phyloP scores from a whole-genome alignment of 495 filamentous ascomycete species.

The Jackrogersella minutella region DNA sequence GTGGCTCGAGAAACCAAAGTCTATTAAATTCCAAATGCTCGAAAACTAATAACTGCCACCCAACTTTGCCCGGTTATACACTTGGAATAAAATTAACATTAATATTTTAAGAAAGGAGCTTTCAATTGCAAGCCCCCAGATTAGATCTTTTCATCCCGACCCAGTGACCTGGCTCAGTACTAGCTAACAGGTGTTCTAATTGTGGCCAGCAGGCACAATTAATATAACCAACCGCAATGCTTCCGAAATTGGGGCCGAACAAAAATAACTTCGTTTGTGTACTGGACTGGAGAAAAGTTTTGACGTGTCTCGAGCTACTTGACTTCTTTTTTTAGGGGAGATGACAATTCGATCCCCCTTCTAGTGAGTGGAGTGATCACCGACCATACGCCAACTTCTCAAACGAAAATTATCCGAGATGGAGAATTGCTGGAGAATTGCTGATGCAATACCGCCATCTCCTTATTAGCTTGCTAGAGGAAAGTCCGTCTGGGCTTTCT shows the following conservation, averaged over 20 bases:
- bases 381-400: constrained; percentile 2
- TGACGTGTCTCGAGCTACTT: constrained; percentile 1
- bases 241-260: not conserved
- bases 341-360: constrained; percentile 13
- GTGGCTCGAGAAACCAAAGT: constrained; percentile 10
- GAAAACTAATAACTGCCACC: no score
- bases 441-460: constrained; percentile 5
- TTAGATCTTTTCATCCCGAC: constrained; percentile 5
- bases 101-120: not conserved
- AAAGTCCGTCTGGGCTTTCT: constrained; percentile 1
- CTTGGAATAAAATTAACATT: not conserved
- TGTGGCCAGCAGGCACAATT: not conserved
- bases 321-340: constrained; percentile 10
- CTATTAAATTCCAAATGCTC: no score
- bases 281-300: not conserved
- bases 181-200: constrained; percentile 11
- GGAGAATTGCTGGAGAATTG: constrained; percentile 9
- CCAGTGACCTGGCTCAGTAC: not conserved
- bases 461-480: no score
- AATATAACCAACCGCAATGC: not conserved
- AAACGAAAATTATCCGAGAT: constrained; percentile 16
- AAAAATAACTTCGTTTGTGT: not conserved
- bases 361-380: constrained; percentile 14
- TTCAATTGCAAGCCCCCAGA: not conserved
- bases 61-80: no score